Evolutionary conservation across 306 rosid genomes (phyloP), one percentile per base, ranked within the genome.

Genomic region (Vachellia collinsii): DNA sequence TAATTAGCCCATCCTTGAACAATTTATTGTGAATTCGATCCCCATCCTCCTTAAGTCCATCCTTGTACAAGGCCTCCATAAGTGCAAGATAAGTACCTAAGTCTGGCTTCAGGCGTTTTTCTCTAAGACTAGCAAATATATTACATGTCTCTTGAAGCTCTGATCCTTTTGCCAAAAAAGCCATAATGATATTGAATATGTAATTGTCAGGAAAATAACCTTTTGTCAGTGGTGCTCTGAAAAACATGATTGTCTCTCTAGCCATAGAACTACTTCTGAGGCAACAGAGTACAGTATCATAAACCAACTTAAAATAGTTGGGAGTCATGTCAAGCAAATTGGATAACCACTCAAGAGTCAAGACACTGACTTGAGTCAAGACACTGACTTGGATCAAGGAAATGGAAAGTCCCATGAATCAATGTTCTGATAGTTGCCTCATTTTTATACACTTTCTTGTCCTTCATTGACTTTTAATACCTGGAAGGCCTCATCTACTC

Each of bases 401-500:
- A 91, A 25, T 85, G 89, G 59, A 94, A 94, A 56, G 85, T 79
- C 54, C 97, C 98, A 64, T 94, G 92, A 83, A 92, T 89, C 79
- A 94, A 77, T 17, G 97, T 84, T 82, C 98, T 88, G 42, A 92
- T 73, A 39, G 97, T 88, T 20, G 97, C 97, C 41, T 87, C 98
- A 83, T 85, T 94, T 1, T 92, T 88, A 77, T 34, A 61, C 78
- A 91, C 90, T 70, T 82, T 82, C 80, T 83, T 83, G 83, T 86
- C 85, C 86, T 84, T 92, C 98, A 94, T 94, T n/a, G 74, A 90
- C 83, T n/a, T 89, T 72, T 23, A 91, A 83, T 73, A 91, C 77
- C 66, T 77, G 73, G 34, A 92, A 89, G 17, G 97, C 97, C 66
- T 92, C 97, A 70, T 85, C 91, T 53, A 86, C 91, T 87, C 97